phyloP scores from a whole-genome alignment of 345 rosid species.

The Balakata baccata region DNA sequence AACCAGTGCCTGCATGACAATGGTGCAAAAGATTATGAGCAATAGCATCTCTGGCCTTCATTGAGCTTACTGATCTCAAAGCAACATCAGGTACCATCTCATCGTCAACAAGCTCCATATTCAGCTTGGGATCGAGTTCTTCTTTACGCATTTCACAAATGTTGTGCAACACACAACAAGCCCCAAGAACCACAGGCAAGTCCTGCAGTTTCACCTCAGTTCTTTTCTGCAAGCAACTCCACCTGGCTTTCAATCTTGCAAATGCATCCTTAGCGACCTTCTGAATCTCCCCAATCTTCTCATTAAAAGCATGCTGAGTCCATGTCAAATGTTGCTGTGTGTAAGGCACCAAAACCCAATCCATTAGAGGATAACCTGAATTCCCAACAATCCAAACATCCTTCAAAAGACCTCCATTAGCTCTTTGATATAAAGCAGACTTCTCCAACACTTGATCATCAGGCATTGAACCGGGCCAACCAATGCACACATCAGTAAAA shows the following conservation, averaged over 20 bases:
- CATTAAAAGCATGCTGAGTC: slow-evolving; percentile 80
- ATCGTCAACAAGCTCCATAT: slow-evolving; percentile 54
- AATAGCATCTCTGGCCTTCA: slow-evolving; percentile 66
- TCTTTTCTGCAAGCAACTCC: slow-evolving; percentile 77
- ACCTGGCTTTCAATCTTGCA: slow-evolving; percentile 64
- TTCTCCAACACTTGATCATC: slow-evolving; percentile 78
- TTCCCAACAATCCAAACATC: slow-evolving; percentile 73
- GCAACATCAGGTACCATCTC: slow-evolving; percentile 62
- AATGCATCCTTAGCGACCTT: slow-evolving; percentile 59
- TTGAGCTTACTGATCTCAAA: slow-evolving; percentile 45
- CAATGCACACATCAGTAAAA: slow-evolving; percentile 77
- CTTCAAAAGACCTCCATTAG: slow-evolving; percentile 56
- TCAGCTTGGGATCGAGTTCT: slow-evolving; percentile 44
- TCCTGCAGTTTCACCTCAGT: slow-evolving; percentile 77
- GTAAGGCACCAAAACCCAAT: slow-evolving; percentile 82
- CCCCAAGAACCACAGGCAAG: slow-evolving; percentile 72
- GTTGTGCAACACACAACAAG: slow-evolving; percentile 75
- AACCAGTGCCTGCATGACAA: slow-evolving; percentile 68
- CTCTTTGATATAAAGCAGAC: slow-evolving; percentile 66
- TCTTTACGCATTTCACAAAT: slow-evolving; percentile 64
- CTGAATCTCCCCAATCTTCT: slow-evolving; percentile 67
- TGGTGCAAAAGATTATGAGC: slow-evolving; percentile 77
- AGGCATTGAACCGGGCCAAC: slow-evolving; percentile 87
- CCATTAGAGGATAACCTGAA: slow-evolving; percentile 60
- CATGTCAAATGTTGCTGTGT: slow-evolving; percentile 73